Evolutionary conservation across 768 basidiomycete species (phyloP), one percentile per base, ranked within the genome.

Genomic region (Pisolithus microcarpus): DNA sequence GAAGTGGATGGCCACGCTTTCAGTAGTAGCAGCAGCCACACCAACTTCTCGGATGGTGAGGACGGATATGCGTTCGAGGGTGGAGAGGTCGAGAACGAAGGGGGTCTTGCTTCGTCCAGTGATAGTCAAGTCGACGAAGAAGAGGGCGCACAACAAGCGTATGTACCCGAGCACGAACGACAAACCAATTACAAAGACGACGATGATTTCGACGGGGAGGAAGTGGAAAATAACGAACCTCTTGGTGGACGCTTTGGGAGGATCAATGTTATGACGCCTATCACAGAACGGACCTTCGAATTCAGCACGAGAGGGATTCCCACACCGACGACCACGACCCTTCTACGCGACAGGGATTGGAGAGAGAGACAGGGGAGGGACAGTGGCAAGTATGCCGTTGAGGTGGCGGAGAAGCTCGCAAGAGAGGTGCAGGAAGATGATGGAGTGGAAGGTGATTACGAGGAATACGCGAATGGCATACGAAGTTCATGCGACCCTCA

Each of bases 251-350:
- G 88, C 24, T 87, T 89, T 62, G 87, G 86, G 34, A 75, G 78
- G 52, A 88, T 97, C 69, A 84, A 87, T 61, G 84, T 94, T 50
- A 93, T 99, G 92, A 98, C 95, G 8, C 95, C 96, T 3, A 97
- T 98, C 66, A 91, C 91, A 11, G 96, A 99, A 67, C 77, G 94
- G 38, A 98, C 96, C 9, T 80, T 80, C 60, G 96, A 98, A 67
- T 94, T 75, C 63, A 85, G 81, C 58, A 85, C 81, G 15, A 73
- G 80, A 52, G 65, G 65, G 21, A 58, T 69, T 38, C 67, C 69
- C 43, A 60, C 67, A 52, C 53, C 71, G 56, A 58, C 63, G 76
- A 36, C 77, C 75, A 57, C 74, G 65, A 51, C 72, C 79, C 19
- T 40, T 46, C 49, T 38, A 46, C 45, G 23, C n/a, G 45, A 46